Conservation (phyloP, 805 yeast genomes). For the Starmerella apis region DNA sequence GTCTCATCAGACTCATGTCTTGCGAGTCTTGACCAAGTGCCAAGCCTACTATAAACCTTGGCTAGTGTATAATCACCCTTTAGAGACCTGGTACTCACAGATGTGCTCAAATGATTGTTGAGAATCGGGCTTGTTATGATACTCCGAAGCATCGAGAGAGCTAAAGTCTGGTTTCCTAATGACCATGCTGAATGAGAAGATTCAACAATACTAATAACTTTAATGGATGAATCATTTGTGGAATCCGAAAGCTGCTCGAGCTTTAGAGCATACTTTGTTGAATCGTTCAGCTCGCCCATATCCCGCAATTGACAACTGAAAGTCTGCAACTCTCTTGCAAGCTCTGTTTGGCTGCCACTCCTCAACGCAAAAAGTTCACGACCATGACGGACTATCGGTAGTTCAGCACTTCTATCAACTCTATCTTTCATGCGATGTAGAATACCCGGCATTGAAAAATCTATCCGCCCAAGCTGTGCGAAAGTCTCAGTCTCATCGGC, state of each 20-base stretch:
- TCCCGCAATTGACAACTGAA: conserved; percentile 19
- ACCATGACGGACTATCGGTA: conserved; percentile 9
- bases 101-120: not conserved
- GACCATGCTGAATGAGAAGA: conserved; percentile 58
- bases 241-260: conserved; percentile 18
- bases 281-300: conserved; percentile 23
- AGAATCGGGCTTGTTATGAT: not conserved
- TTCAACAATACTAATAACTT: conserved; percentile 30
- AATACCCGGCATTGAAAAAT: not conserved
- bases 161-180: conserved; percentile 44
- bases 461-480: not conserved
- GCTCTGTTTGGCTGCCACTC: not conserved
- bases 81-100: not conserved
- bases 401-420: too few species aligned
- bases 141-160: conserved; percentile 37
- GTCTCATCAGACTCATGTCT: conserved; percentile 53
- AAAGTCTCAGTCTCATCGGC: not conserved
- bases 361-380: conserved; percentile 29
- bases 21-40: conserved; percentile 63
- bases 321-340: conserved; percentile 11
- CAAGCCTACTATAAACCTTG: conserved; percentile 25
- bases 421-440: not conserved
- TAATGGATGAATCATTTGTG: not conserved
- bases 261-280: conserved; percentile 24
- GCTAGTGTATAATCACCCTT: conserved; percentile 1